Evolutionary conservation across 768 basidiomycete genomes (phyloP).

Genomic region (Pisolithus microcarpus): DNA sequence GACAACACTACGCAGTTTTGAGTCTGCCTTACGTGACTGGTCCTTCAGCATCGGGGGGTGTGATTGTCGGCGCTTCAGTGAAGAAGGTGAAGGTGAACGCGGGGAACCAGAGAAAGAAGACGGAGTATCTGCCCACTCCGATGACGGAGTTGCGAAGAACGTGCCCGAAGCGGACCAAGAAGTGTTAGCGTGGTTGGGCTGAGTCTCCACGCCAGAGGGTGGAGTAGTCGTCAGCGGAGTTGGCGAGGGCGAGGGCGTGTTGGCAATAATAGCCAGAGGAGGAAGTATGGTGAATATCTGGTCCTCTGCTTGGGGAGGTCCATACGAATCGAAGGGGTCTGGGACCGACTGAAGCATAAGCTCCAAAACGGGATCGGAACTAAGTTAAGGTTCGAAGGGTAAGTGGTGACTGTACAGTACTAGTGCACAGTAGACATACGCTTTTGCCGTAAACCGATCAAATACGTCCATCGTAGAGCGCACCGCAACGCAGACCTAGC

Average conservation of each 20-base stretch:
- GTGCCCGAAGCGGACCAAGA: slow-evolving; percentile 47
- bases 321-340: slow-evolving; percentile 90
- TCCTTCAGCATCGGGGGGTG: slow-evolving; percentile 36
- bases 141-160: slow-evolving; percentile 43
- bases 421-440: slow-evolving; percentile 43
- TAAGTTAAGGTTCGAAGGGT: slow-evolving; percentile 20
- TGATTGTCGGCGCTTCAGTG: slow-evolving; percentile 43
- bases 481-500: slow-evolving; percentile 70
- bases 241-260: slow-evolving; percentile 50
- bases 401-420: slow-evolving; percentile 4
- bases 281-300: slow-evolving; percentile 91
- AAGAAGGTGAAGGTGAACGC: slow-evolving; percentile 47
- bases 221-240: slow-evolving; percentile 48
- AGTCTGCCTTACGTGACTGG: slow-evolving; percentile 48
- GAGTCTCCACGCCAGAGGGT: slow-evolving; percentile 36
- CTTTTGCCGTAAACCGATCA: slow-evolving; percentile 78
- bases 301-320: slow-evolving; percentile 79
- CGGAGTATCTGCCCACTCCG: slow-evolving; percentile 48
- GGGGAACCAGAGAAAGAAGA: slow-evolving; percentile 36
- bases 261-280: slow-evolving; percentile 72
- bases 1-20: slow-evolving; percentile 68
- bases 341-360: slow-evolving; percentile 85
- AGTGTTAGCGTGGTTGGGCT: slow-evolving; percentile 26
- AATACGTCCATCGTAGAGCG: slow-evolving; percentile 91
- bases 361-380: slow-evolving; percentile 85